Conservation (phyloP, 805 yeast genomes). For the Candida xiaguanensis region DNA sequence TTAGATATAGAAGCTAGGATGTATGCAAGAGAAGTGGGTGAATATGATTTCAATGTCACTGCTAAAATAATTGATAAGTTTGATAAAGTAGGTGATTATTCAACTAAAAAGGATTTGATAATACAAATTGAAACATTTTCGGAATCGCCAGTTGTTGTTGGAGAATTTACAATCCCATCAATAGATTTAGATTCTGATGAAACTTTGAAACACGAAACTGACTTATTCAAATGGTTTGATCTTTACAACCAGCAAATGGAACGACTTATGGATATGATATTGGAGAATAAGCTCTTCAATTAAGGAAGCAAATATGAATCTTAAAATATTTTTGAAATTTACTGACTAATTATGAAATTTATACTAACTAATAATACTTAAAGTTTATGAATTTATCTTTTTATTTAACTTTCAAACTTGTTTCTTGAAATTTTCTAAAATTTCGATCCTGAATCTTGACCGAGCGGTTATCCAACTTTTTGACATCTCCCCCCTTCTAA, state of each 20-base stretch:
- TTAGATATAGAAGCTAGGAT: slow-evolving; percentile 9
- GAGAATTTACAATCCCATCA: slow-evolving; percentile 17
- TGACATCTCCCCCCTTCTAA: too few relatives aligned
- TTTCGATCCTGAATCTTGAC: too few relatives aligned
- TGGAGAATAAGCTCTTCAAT: too few relatives aligned
- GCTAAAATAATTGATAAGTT: slow-evolving; percentile 18
- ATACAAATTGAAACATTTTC: slow-evolving; percentile 20
- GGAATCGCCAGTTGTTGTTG: slow-evolving; percentile 23
- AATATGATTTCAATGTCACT: slow-evolving; percentile 12
- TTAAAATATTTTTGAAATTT: too few relatives aligned
- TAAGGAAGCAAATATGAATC: too few relatives aligned
- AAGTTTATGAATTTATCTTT: too few relatives aligned
- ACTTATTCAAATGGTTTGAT: slow-evolving; percentile 26
- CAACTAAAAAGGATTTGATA: slow-evolving; percentile 14
- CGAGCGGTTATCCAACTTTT: too few relatives aligned
- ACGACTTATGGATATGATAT: slow-evolving; percentile 6
- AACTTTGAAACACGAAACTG: slow-evolving; percentile 13
- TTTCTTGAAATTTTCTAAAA: too few relatives aligned
- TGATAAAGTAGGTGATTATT: slow-evolving; percentile 17
- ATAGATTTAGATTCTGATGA: slow-evolving; percentile 16
- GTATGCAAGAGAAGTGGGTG: slow-evolving; percentile 7
- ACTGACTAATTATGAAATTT: too few relatives aligned
- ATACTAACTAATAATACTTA: too few relatives aligned
- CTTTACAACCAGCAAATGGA: slow-evolving; percentile 15
- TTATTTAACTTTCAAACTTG: too few relatives aligned